A percentile compares a stretch with the other conserved stretches of the same genome.
These are phyloP conservation scores for Camelina hispida DNA, from an alignment of 345 rosid species.

Conservation along the genomic window DNA sequence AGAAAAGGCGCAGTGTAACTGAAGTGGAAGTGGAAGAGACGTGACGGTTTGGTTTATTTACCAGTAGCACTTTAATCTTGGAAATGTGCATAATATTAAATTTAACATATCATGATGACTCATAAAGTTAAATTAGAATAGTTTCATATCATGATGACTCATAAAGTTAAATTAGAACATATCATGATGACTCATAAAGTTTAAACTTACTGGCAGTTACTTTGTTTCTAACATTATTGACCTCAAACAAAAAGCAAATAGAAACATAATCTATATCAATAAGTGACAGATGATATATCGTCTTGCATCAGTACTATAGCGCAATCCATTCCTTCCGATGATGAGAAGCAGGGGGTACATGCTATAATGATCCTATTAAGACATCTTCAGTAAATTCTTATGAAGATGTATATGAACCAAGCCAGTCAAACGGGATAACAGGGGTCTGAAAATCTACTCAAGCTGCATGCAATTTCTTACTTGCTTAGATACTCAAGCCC, in stretches of 20 bases:
- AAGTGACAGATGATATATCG: not conserved
- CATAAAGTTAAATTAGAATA: not conserved
- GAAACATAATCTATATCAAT: slow-evolving; percentile 10
- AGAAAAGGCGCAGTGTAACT: not conserved
- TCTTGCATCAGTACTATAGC: slow-evolving; percentile 1
- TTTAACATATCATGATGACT: too few species aligned
- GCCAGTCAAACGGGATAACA: not conserved
- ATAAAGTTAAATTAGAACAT: too few species aligned
- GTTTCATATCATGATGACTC: not conserved
- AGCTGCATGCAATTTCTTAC: slow-evolving; percentile 10
- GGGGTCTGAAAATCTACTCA: not conserved
- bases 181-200: too few species aligned
- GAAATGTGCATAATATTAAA: not conserved
- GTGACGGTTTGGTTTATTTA: not conserved
- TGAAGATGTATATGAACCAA: not conserved
- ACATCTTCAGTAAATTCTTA: not conserved
- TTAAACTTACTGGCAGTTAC: too few species aligned
- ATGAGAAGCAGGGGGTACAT: slow-evolving; percentile 9
- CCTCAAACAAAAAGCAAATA: not conserved
- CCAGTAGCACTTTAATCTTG: not conserved
- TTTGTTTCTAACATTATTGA: slow-evolving; percentile 6
- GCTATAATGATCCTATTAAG: not conserved
- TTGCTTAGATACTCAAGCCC: not conserved
- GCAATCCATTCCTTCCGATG: not conserved
- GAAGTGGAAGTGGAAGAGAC: not conserved